Conservation (phyloP, 108 stramenopile genomes). For the Conticribra guillardii region DNA sequence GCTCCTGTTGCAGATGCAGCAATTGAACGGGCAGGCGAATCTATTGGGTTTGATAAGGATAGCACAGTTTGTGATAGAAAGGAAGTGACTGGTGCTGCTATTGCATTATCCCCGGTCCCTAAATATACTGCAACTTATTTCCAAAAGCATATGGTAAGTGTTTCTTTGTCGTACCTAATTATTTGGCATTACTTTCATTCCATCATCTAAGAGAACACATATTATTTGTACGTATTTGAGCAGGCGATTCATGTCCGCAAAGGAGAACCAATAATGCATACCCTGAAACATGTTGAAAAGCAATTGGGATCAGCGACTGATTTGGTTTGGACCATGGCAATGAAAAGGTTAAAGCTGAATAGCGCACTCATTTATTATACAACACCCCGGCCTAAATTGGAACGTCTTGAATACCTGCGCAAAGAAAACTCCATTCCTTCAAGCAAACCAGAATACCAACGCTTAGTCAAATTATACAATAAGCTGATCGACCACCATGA, state of each 20-base stretch:
- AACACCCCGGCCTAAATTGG: too few species aligned
- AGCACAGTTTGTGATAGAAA: background rate
- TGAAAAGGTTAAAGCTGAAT: conserved; percentile 31
- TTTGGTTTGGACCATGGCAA: conserved; percentile 41
- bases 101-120: conserved; percentile 31
- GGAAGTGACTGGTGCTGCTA: conserved; percentile 42
- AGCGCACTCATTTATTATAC: too few species aligned
- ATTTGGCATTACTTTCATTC: background rate
- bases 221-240: background rate
- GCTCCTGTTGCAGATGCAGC: conserved; percentile 61
- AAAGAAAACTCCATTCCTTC: conserved; percentile 12
- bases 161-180: background rate
- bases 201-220: background rate
- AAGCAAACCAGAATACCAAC: conserved; percentile 34
- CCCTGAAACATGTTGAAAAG: conserved; percentile 23
- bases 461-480: conserved; percentile 58
- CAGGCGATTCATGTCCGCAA: conserved; percentile 34
- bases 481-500: conserved; percentile 55
- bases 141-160: conserved; percentile 45
- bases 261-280: conserved; percentile 28
- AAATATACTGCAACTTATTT: conserved; percentile 41
- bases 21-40: conserved; percentile 72
- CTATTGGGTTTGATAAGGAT: conserved; percentile 45
- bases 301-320: conserved; percentile 13
- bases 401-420: background rate